Evolutionary conservation across 192 early-diverging fungal species (phyloP).

Genomic region (Gryganskiella cystojenkinii): DNA sequence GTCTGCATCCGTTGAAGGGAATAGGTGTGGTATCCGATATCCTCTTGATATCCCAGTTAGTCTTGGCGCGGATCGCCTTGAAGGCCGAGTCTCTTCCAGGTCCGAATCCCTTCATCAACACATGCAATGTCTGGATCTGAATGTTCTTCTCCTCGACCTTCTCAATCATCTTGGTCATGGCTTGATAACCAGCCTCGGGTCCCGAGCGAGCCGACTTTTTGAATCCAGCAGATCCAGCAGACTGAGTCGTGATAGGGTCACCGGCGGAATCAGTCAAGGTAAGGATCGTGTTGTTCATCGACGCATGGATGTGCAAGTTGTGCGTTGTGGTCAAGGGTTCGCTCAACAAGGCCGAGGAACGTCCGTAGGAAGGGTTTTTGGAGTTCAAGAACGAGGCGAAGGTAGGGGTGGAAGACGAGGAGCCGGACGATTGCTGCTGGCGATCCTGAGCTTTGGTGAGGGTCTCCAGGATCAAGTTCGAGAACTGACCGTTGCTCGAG

Average conservation of each 20-base stretch:
- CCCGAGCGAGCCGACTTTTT: constrained; percentile 90
- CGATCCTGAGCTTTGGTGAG: constrained; percentile 35
- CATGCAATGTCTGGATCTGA: constrained; percentile 71
- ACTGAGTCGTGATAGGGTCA: constrained; percentile 74
- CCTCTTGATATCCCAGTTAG: constrained; percentile 78
- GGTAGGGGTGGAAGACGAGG: neutral
- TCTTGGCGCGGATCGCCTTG: constrained; percentile 81
- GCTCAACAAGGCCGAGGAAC: constrained; percentile 19
- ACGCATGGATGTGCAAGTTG: constrained; percentile 65
- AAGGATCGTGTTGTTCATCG: constrained; percentile 90
- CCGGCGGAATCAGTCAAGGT: constrained; percentile 81
- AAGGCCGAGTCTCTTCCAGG: constrained; percentile 91
- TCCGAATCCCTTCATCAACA: constrained; percentile 92
- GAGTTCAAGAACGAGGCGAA: constrained; percentile 13
- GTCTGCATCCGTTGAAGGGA: constrained; percentile 91
- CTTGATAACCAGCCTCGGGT: constrained; percentile 93
- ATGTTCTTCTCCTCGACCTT: constrained; percentile 76
- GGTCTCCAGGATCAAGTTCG: constrained; percentile 36
- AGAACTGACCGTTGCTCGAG: too few relatives aligned
- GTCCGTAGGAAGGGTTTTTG: neutral
- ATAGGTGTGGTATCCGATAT: constrained; percentile 92
- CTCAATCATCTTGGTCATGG: constrained; percentile 76
- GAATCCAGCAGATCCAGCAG: constrained; percentile 87
- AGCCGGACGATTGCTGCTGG: constrained; percentile 22
- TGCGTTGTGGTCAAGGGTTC: constrained; percentile 44